Percentiles rank a stretch among this genome's conserved stretches.
Evolutionary conservation across 2,329 filamentous ascomycete genomes (phyloP).

Genomic region (Xylaria arbuscula): DNA sequence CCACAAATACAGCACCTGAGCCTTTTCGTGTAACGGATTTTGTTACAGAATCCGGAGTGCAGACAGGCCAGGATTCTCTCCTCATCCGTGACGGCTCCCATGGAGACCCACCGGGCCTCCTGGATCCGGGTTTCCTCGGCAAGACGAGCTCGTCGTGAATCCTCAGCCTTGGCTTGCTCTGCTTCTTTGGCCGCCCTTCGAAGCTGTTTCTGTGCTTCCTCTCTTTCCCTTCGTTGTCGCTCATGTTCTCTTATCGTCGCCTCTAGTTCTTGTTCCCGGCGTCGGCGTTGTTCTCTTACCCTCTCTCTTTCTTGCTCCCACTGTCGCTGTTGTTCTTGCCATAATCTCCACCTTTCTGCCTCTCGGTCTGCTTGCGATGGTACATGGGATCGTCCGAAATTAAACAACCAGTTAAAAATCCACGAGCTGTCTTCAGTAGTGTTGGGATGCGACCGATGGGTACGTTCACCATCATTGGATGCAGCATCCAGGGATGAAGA

Average conservation of each 20-base stretch:
- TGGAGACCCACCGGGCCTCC: conserved; percentile 32
- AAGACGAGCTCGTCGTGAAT: neutral
- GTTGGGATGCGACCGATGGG: neutral
- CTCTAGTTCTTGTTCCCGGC: neutral
- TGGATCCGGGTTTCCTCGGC: conserved; percentile 36
- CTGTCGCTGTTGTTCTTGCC: conserved; percentile 3
- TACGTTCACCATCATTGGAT: neutral
- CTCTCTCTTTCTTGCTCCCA: neutral
- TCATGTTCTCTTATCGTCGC: neutral
- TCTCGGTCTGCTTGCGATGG: neutral
- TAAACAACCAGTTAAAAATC: too few relatives aligned
- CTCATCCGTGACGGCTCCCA: conserved; percentile 9
- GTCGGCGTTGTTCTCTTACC: neutral
- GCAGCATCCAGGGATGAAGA: neutral
- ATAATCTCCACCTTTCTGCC: neutral
- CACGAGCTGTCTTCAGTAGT: neutral
- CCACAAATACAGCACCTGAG: conserved; percentile 25
- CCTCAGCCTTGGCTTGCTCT: neutral
- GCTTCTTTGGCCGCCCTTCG: conserved; percentile 26
- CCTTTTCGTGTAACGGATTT: conserved; percentile 10
- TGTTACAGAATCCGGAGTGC: conserved; percentile 23
- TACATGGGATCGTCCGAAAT: too few relatives aligned
- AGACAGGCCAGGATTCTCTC: conserved; percentile 11
- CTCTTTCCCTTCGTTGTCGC: neutral
- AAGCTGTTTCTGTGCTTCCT: conserved; percentile 10